Evolutionary conservation across 768 basidiomycete genomes (phyloP), one percentile per base, ranked within the genome.

Genomic region (Termitomyces sp.): DNA sequence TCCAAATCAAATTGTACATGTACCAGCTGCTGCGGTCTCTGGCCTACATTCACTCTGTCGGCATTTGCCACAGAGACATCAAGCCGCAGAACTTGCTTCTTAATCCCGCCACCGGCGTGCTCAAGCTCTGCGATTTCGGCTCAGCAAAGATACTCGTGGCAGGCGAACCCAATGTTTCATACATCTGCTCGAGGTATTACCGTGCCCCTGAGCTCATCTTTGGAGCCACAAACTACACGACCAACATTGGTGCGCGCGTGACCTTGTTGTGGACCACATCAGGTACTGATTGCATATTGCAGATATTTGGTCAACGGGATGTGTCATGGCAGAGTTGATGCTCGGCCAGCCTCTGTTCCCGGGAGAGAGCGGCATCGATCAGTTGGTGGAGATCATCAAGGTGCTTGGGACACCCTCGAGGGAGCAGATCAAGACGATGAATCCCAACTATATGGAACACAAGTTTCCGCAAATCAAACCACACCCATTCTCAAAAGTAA

Each of bases 371-470:
- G 95, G 96, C 23, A 99, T 99, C 68, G 97, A 99, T 75, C 97
- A 99, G 77, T 73, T 99, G 67, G 97, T 99, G 56, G 97, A 99
- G 77, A 99, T 99, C 66, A 99, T 99, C 87, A 99, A 99, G 74
- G 95, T 99, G 43, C 85, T 99, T 53, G 97, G 97, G 16, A 99
- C 97, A 21, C 97, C 97, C 2, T 95, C 97, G 58, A 81, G 96
- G 64, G 97, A 98, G 70, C 97, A 99, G 74, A 99, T 99, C 84
- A 98, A 99, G 87, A 98, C 97, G 64, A 99, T 99, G 97, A 99
- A 99, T 75, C 97, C 97, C 54, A 99, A 99, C 78, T 99, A 99
- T 76, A 98, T 98, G 97, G 97, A 99, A 71, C 97, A 99, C 85
- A 98, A 98, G 75, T 99, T 99, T 80, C 97, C 97, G 1, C 96